Percentiles rank a stretch among this genome's conserved stretches.
Conservation (phyloP, 768 basidiomycete species). For the Pluteus cervinus region DNA sequence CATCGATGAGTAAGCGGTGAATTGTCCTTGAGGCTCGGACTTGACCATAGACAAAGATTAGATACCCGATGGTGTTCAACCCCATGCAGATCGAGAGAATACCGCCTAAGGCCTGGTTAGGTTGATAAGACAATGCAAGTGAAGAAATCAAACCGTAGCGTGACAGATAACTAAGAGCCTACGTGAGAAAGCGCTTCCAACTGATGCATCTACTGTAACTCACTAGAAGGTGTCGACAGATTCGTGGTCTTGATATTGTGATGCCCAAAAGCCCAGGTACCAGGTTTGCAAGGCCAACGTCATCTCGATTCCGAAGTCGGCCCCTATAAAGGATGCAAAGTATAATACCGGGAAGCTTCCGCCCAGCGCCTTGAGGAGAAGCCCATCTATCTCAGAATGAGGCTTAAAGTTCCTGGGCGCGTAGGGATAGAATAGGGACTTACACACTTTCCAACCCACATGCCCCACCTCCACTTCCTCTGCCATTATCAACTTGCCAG, state of each 20-base stretch:
- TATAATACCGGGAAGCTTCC: constrained; percentile 26
- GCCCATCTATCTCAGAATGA: no score
- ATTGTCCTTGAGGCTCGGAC: constrained; percentile 48
- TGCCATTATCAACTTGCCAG: constrained; percentile 53
- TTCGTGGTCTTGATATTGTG: constrained; percentile 29
- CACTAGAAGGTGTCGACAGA: constrained; percentile 27
- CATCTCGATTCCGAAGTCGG: constrained; percentile 19
- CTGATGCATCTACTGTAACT: no score
- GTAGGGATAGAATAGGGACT: no score
- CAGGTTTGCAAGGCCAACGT: constrained; percentile 29
- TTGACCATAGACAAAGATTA: constrained; percentile 38
- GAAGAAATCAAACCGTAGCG: no score
- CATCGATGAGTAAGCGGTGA: constrained; percentile 42
- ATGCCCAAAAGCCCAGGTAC: constrained; percentile 41
- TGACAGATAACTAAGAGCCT: no score
- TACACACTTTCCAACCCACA: constrained; percentile 44
- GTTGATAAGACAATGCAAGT: no score
- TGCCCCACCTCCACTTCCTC: constrained; percentile 61
- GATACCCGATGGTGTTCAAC: constrained; percentile 27
- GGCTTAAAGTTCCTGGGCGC: no score
- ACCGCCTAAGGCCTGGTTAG: constrained; percentile 2
- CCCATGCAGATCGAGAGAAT: constrained; percentile 9
- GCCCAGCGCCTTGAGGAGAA: constrained; percentile 29
- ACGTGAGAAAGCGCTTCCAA: no score
- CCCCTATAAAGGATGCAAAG: constrained; percentile 21